Base-by-base conservation (phyloP, 192 early-diverging fungal genomes). In the Coemansia sp. region DNA sequence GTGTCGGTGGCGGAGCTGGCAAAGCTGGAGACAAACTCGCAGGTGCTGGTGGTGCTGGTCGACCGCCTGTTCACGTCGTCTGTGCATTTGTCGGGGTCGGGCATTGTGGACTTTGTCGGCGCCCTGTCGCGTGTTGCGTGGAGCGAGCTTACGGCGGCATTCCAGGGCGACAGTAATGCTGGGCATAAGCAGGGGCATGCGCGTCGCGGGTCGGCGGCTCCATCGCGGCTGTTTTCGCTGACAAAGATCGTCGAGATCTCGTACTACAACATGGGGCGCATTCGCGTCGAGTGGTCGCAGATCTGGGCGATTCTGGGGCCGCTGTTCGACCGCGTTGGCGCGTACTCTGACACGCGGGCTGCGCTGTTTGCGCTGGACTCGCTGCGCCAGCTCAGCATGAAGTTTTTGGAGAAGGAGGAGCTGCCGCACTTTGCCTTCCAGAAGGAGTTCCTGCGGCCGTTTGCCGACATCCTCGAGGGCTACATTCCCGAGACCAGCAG, bases 201-300 rank as follows among this genome's bases (percentile, higher is more conserved):
- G 22, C 22, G 60, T 1, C 59, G 60, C 18, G 45, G 38, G 37
- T 10, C 61, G 3, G 40, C 60, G 16, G 61, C 73, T n/a, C 84
- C 86, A 7, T 92, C 94, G 52, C 78, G 95, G 20, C 90, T 94
- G 88, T 98, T 93, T 79, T 90, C 92, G 68, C 80, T 98, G 65
- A 94, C 94, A 70, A 96, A 96, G 68, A 86, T 98, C 59, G 96
- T 98, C 1, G 96, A 98, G 71, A 94, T 98, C 58, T 89, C 93
- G 1, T 93, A 98, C 81, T 98, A 98, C 84, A 98, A 98, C 76
- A 96, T 98, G 94, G 86, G 85, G 40, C 91, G 96, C 65, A 98
- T 98, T 71, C 87, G 96, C 59, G 89, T 93, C 70, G 94, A 96
- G 76, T 98, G 96, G 95, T 91, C 90, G 29, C 91, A 95, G 73